Base-by-base conservation (phyloP, 768 basidiomycete genomes). In the Leccinum aurantiacum region DNA sequence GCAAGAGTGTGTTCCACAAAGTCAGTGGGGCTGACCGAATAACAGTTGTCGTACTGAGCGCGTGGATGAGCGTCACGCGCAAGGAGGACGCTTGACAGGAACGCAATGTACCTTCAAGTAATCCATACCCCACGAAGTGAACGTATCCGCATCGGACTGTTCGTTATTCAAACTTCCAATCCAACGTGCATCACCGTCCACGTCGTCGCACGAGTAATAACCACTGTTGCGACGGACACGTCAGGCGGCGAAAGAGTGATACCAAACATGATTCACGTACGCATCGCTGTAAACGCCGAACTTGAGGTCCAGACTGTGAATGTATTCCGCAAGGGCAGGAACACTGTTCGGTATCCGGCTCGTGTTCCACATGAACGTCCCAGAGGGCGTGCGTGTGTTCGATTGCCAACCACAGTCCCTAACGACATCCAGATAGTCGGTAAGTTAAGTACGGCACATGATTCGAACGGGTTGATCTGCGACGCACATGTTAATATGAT, bases 361-460 rank as follows among this genome's bases (percentile, higher is more conserved):
- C 25, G 41, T 3, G 4, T 64, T 47, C 63, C 63, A 64, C 57
- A 37, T 59, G 57, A 62, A 35, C 48, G 13, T 33, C 2, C 53
- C 63, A 6, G 55, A 57, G 3, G 52, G 14, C 3, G 61, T 33
- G 22, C 63, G 63, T n/a, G 29, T 2, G 3, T 54, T 51, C 6
- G 54, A 53, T 41, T 62, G 61, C 61, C 63, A 64, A 14, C 63
- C 63, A 33, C 63, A 64, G 48, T 64, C 63, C 25, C 63, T 64
- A 17, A 19, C 1, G 27, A n/a, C 9, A 2, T 49, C 19, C 27
- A n/a, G 41, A 33, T 22, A 17, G 11, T 14, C 14, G 13, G 6
- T 35, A 41, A n/a, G 17, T 41, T 27, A 6, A 38, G n/a, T 17
- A 24, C 13, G 19, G 38, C 19, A n/a, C 8, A 41, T 2, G 49